Percentiles rank a stretch among this genome's conserved stretches.
These are phyloP conservation scores for Geotrichum fermentans DNA, from an alignment of 1,139 yeast genomes.

Conservation along the genomic window DNA sequence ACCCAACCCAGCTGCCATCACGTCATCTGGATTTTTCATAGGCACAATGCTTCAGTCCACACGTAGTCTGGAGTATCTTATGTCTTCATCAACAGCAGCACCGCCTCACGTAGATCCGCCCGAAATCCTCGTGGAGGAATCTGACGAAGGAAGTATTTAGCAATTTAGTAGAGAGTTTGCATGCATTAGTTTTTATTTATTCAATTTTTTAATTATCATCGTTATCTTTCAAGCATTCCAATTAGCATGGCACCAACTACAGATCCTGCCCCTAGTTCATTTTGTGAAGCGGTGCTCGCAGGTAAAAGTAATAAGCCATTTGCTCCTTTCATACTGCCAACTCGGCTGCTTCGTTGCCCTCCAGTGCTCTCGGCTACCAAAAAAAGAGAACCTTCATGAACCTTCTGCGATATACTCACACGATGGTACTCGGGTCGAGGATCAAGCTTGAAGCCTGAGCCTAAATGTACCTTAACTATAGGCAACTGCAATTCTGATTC, in stretches of 20 bases:
- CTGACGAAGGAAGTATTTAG: neutral
- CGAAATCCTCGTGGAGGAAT: neutral
- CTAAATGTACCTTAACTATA: conserved; percentile 35
- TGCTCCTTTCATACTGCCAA: conserved; percentile 45
- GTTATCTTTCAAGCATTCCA: neutral
- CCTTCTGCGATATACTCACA: conserved; percentile 35
- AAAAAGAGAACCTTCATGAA: conserved; percentile 8
- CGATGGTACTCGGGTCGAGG: conserved; percentile 50
- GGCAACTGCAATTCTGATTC: conserved; percentile 26
- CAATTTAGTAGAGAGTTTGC: neutral
- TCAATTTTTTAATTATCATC: conserved; percentile 10
- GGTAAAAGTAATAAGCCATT: conserved; percentile 46
- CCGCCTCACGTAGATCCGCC: neutral
- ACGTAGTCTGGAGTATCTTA: conserved; percentile 19
- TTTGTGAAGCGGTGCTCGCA: no score
- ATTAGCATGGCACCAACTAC: conserved; percentile 31
- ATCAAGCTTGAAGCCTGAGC: conserved; percentile 38
- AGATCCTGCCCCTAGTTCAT: no score
- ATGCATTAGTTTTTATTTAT: neutral
- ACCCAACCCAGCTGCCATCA: conserved; percentile 14
- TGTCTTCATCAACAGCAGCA: neutral
- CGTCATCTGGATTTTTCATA: conserved; percentile 21
- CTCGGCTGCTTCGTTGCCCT: conserved; percentile 46
- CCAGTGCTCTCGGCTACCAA: conserved; percentile 44
- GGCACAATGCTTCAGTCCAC: conserved; percentile 21